These are phyloP conservation scores for Coniferiporia sulphurascens DNA, from an alignment of 1,284 basidiomycete genomes.

Conservation along the genomic window DNA sequence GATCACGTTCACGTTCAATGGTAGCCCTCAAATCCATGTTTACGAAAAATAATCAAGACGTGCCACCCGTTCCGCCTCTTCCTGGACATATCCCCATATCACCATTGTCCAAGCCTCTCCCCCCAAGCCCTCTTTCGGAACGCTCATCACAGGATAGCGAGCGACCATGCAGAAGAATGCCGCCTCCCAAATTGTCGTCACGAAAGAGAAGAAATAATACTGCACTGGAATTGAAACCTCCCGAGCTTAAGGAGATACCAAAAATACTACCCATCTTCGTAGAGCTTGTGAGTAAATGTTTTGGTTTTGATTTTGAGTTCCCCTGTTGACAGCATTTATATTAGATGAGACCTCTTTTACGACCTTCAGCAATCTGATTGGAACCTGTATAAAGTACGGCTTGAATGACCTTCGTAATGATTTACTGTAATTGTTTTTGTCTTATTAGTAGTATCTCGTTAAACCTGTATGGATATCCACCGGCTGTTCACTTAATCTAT, in stretches of 20 bases:
- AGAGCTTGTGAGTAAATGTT: conserved; percentile 65
- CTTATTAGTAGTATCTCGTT: not conserved
- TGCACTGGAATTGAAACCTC: conserved; percentile 54
- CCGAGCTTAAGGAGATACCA: conserved; percentile 73
- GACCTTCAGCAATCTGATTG: conserved; percentile 8
- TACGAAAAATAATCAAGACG: not conserved
- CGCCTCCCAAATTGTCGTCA: conserved; percentile 15
- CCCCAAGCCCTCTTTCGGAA: conserved; percentile 28
- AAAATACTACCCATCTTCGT: conserved; percentile 80
- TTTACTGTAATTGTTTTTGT: too few species aligned
- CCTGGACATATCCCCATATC: conserved; percentile 28
- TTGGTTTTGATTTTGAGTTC: not conserved
- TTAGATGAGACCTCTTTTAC: conserved; percentile 16
- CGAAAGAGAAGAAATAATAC: conserved; percentile 35
- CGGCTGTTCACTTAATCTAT: not conserved
- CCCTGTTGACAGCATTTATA: not conserved
- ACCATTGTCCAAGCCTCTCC: conserved; percentile 29
- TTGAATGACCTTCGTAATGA: not conserved
- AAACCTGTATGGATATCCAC: not conserved
- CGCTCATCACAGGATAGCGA: conserved; percentile 24
- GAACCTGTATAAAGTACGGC: not conserved
- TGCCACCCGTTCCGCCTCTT: conserved; percentile 39
- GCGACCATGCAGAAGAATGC: conserved; percentile 12
- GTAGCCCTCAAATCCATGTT: conserved; percentile 13
- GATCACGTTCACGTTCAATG: conserved; percentile 14